Percentiles rank a stretch among this genome's conserved stretches.
Evolutionary conservation across 345 rosid genomes (phyloP).

Genomic region (Euphorbia peplus): DNA sequence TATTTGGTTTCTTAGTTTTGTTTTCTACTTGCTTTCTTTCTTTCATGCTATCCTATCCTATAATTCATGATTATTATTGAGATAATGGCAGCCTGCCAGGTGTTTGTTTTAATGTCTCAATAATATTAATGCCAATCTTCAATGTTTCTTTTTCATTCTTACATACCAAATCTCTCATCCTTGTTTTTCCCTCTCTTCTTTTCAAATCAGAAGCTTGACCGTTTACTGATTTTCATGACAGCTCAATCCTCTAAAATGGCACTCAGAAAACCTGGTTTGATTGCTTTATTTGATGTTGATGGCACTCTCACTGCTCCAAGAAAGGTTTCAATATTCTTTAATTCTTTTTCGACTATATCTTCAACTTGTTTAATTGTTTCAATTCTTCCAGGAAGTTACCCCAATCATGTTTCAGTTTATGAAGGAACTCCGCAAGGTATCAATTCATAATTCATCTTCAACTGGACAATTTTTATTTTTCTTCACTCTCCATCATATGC

Average conservation of each 20-base stretch:
- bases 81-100: no score
- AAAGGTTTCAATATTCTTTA: conserved; percentile 39
- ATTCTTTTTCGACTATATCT: not conserved
- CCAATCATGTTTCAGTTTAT: conserved; percentile 60
- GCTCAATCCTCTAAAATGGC: conserved; percentile 30
- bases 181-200: no score
- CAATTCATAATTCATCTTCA: no score
- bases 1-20: no score
- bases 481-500: not conserved
- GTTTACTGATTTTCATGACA: not conserved
- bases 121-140: no score
- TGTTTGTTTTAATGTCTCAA: no score
- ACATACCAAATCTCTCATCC: no score
- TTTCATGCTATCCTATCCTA: no score
- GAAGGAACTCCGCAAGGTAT: conserved; percentile 68
- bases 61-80: no score
- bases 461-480: not conserved
- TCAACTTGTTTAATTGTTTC: not conserved
- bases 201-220: not conserved
- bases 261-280: conserved; percentile 57
- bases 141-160: no score
- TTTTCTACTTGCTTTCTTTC: no score
- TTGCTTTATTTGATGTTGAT: conserved; percentile 94
- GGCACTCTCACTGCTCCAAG: conserved; percentile 98
- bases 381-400: conserved; percentile 42